Conservation (phyloP, 2,329 filamentous ascomycete species). For the Cladophialophora immunda region DNA sequence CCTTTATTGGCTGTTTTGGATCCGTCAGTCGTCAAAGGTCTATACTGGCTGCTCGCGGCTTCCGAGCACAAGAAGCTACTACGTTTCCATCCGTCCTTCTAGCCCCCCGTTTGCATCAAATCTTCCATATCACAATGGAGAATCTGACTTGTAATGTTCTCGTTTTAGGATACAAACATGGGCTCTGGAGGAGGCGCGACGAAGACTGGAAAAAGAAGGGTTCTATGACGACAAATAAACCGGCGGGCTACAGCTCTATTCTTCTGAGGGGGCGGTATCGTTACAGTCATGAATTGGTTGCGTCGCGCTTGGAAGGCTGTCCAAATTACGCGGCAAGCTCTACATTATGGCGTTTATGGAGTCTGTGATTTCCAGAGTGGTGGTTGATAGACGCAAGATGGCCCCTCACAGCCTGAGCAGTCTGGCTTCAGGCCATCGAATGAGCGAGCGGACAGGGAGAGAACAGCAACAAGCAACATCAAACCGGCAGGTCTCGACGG, state of each 20-base stretch:
- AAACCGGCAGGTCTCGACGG: too few relatives aligned
- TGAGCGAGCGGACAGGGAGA: not conserved
- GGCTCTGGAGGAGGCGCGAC: conserved; percentile 95
- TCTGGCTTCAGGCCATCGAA: not conserved
- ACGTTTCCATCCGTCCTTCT: not conserved
- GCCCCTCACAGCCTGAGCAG: not conserved
- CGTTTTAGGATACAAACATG: conserved; percentile 92
- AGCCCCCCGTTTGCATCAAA: not conserved
- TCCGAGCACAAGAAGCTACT: not conserved
- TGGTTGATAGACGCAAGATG: not conserved
- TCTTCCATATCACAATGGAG: not conserved
- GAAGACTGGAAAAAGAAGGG: conserved; percentile 94
- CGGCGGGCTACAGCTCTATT: not conserved
- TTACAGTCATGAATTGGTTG: conserved; percentile 9
- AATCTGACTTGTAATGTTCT: conserved; percentile 3
- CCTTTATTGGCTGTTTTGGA: not conserved
- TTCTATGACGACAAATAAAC: conserved; percentile 74
- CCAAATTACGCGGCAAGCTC: not conserved
- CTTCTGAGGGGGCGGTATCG: not conserved
- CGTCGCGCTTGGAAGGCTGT: conserved; percentile 3
- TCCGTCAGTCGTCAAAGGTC: not conserved
- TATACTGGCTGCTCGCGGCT: not conserved
- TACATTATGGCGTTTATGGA: conserved; percentile 1
- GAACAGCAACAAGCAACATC: not conserved
- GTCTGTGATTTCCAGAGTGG: not conserved